Evolutionary conservation across 2,329 filamentous ascomycete species (phyloP), one percentile per base, ranked within the genome.

Genomic region (Claviceps africana): DNA sequence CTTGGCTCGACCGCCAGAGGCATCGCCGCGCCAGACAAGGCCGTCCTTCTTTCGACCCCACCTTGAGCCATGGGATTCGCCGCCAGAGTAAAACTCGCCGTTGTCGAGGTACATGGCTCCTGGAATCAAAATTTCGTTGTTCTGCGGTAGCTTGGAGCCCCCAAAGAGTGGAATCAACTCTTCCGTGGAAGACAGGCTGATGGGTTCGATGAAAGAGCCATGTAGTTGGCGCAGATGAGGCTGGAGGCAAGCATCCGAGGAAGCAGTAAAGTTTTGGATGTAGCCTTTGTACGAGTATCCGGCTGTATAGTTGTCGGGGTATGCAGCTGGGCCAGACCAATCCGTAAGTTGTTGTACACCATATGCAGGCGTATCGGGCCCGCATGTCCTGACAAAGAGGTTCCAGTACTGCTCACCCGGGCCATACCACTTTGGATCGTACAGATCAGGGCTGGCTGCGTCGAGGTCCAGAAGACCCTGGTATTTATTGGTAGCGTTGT

Each of bases 121-220:
- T 1, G 80, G 80, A 56, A 83, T 80, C 31, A 83, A 66, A 51
- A 83, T 81, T 59, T 83, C 80, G 57, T 78, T 82, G 61, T 83
- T 83, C 56, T 78, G 71, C 35, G 74, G 76, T 44, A 81, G 71
- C 61, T 83, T 83, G 59, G 75, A 82, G 56, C 81, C 79, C 48
- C 78, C 72, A 57, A 83, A 83, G 21, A 83, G 67, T 9, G 81
- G 80, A 13, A 82, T 67, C 15, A 83, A 67, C 52, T 78, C 74
- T 45, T 72, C 70, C 3, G 75, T 77, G 10, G 73, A 72, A 15
- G 72, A 67, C 49, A 79, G 64, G 46, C 70, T 75, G 44, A 75
- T 70, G 44, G 76, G 72, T 51, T 77, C 72, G 59, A 78, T 74
- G 46, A 83, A 72, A 56, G 78, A 76, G 3, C 79, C 78, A 56